Base-by-base conservation (phyloP, 2,329 filamentous ascomycete genomes). In the Cytospora piceicola region DNA sequence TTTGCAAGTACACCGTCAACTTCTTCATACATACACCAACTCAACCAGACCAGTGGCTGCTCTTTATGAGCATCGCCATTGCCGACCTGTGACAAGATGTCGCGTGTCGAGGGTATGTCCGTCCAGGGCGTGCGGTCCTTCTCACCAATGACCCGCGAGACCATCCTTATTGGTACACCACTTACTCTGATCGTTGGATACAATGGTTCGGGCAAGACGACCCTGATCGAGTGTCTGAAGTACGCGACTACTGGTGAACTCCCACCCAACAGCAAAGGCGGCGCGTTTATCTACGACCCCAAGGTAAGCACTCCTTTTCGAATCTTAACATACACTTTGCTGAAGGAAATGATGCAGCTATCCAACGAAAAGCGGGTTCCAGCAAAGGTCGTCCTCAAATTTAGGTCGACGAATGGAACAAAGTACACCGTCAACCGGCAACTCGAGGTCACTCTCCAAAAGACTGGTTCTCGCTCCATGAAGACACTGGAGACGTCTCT, bases 121-220 rank as follows among this genome's bases (percentile, higher is more conserved):
- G 95, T 98, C 69, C 81, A 88, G 75, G 94, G 93, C 70, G 78
- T 87, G 71, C 92, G 94, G 71, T 97, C 94, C 65, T 98, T 98
- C 76, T 91, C 90, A 77, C 90, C 91, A 70, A 83, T 84, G 53
- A 82, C 85, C 67, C 85, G 85, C 70, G 91, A 97, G 78, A 90
- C 86, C 46, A 96, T 98, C 32, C 71, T 70, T 27, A 98, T 99
- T 77, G 89, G 93, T 70, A 90, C 92, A 0, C 96, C 95, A 30
- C 84, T 99, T 64, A 99, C 95, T 15, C 85, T 99, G 68, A 99
- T 99, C 71, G 96, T 99, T 66, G 95, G 95, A 66, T 92, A 93
- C 78, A 99, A 99, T 80, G 95, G 95, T 63, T 98, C 94, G 0
- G 95, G 95, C 68, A 99, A 99, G 81, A 99, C 95, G 12, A 98